Evolutionary conservation across 148 eudicot genomes (phyloP).

Genomic region (Fallopia convolvulus): DNA sequence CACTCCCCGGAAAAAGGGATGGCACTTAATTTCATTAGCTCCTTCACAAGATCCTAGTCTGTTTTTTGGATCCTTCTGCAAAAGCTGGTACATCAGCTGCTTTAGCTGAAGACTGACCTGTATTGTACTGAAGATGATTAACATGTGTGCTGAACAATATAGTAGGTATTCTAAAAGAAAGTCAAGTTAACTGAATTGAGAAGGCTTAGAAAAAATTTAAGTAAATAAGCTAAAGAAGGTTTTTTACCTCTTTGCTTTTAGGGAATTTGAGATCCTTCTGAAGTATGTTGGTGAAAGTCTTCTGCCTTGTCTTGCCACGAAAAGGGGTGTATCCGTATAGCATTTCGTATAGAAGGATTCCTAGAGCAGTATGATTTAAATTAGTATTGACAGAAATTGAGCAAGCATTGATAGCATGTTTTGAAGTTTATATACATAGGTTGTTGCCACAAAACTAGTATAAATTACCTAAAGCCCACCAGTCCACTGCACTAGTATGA

Average conservation of each 20-base stretch:
- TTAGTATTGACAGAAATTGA: neutral
- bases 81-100: constrained; percentile 71
- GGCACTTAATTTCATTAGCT: constrained; percentile 80
- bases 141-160: neutral
- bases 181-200: neutral
- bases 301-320: constrained; percentile 98
- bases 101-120: constrained; percentile 81
- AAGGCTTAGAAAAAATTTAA: neutral
- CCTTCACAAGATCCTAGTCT: constrained; percentile 91
- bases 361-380: constrained; percentile 22
- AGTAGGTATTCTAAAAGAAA: neutral
- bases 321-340: constrained; percentile 93
- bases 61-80: constrained; percentile 77
- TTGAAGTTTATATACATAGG: neutral
- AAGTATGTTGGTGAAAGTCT: constrained; percentile 80
- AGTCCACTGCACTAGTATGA: constrained; percentile 97
- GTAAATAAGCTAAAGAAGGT: neutral
- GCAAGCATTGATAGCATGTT: neutral
- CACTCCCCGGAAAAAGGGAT: constrained; percentile 81
- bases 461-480: constrained; percentile 97
- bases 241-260: constrained; percentile 47
- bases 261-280: constrained; percentile 82
- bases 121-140: constrained; percentile 2
- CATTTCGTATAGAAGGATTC: constrained; percentile 91
- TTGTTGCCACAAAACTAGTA: neutral